These are phyloP conservation scores for Wallemia hederae DNA, from an alignment of 1,284 basidiomycete genomes.

Conservation along the genomic window DNA sequence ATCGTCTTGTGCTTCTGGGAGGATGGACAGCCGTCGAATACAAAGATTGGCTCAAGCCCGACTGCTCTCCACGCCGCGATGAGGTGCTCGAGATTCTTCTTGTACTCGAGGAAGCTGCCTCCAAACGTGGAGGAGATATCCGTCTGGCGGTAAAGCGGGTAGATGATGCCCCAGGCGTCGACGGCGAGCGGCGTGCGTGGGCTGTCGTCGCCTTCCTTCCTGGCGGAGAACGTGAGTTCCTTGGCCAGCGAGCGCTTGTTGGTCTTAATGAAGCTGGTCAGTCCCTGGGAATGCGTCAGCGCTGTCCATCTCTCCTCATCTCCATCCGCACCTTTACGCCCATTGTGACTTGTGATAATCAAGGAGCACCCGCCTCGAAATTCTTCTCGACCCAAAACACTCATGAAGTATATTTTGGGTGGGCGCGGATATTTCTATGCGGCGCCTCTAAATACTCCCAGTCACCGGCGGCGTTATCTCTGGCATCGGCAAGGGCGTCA, in stretches of 20 bases:
- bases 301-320: neutral
- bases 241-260: neutral
- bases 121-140: constrained; percentile 55
- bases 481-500: constrained; percentile 15
- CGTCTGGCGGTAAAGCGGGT: constrained; percentile 31
- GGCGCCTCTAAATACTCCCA: neutral
- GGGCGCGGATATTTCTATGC: neutral
- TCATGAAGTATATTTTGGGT: neutral
- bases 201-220: neutral
- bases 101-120: constrained; percentile 42
- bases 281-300: neutral
- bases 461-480: constrained; percentile 19
- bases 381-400: neutral
- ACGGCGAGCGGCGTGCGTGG: neutral
- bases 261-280: neutral
- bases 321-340: neutral
- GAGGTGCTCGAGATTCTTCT: constrained; percentile 23
- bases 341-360: neutral
- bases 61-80: constrained; percentile 39
- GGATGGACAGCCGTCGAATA: constrained; percentile 50
- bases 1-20: constrained; percentile 1
- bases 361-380: neutral
- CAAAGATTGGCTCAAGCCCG: constrained; percentile 47
- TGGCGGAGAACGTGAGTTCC: neutral
- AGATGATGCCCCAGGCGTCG: constrained; percentile 29